Evolutionary conservation across 2,329 filamentous ascomycete genomes (phyloP), one percentile per base, ranked within the genome.

Genomic region (Verticillium albo-atrum): DNA sequence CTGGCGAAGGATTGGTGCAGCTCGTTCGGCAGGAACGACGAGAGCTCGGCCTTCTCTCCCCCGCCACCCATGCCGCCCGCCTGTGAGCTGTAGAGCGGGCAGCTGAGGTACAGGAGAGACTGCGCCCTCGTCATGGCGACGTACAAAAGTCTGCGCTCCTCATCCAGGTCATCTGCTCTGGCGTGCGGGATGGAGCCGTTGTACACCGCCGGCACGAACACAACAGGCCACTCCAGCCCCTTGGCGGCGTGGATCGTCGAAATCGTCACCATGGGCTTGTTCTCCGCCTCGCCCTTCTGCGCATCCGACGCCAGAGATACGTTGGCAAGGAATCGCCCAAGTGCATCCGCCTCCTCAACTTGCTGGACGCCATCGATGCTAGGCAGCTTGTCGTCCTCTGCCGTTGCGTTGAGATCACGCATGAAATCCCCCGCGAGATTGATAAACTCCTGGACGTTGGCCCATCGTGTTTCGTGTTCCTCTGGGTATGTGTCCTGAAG

Each of bases 201-300:
- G 70, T 96, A 97, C 27, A 92, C 89, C 1, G 90, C 91, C 6
- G 95, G 93, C 17, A 98, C 87, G 71, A 98, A 98, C 1, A 98
- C 92, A 1, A 97, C 82, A 0, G 94, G 94, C 95, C 95, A 99
- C 72, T 99, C 94, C 1, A 99, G 80, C 3, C 94, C 94, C 73
- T 99, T 99, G 3, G 94, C 92, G 0, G 93, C 92, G 71, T 99
- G 94, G 12, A 99, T 97, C 0, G 94, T 99, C 6, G 92, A 97
- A 26, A 99, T 91, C 0, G 93, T 97, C 23, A 98, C 85, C 66
- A 90, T 81, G 2, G 84, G 79, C 57, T 84, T 81, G 25, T 80
- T 79, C 2, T 82, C 79, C 3, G 83, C 80, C 10, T 85, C 81
- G 26, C 86, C 83, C 20, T 84, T 85, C 66, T 91, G 88, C 0